Conservation (phyloP, 495 filamentous ascomycete genomes). For the Mytilinidion resinicola region DNA sequence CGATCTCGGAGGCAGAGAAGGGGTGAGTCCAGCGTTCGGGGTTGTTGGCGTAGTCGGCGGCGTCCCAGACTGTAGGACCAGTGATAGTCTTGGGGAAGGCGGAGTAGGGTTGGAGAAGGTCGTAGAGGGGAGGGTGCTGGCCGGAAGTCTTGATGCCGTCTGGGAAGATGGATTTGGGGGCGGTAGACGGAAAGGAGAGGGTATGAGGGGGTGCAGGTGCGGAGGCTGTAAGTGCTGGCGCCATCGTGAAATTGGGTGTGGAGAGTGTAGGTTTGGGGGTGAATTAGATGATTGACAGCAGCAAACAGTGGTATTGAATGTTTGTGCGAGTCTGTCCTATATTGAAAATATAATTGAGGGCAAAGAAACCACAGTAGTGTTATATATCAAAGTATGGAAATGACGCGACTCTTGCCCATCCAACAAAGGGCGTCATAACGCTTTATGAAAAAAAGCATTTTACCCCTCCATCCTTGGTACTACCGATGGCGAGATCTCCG, state of each 20-base stretch:
- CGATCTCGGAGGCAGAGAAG: conserved; percentile 59
- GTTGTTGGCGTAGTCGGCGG: conserved; percentile 60
- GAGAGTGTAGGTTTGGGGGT: not conserved
- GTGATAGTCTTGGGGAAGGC: conserved; percentile 68
- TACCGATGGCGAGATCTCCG: too few relatives aligned
- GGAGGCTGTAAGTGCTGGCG: conserved; percentile 3
- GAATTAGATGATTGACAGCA: too few relatives aligned
- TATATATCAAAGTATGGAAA: too few relatives aligned
- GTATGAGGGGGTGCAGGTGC: not conserved
- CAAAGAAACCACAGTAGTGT: too few relatives aligned
- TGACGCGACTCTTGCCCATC: too few relatives aligned
- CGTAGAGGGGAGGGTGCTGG: conserved; percentile 69
- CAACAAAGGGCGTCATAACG: too few relatives aligned
- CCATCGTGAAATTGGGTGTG: not conserved
- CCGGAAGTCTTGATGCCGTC: conserved; percentile 60
- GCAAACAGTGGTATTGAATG: too few relatives aligned
- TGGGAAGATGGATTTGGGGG: conserved; percentile 33
- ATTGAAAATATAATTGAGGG: too few relatives aligned
- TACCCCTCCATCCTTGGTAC: too few relatives aligned
- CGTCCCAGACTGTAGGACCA: conserved; percentile 72
- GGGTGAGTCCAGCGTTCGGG: conserved; percentile 72
- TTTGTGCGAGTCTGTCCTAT: too few relatives aligned
- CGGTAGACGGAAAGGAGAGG: conserved; percentile 13
- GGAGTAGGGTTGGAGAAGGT: conserved; percentile 58
- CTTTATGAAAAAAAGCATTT: too few relatives aligned